Evolutionary conservation across 495 filamentous ascomycete genomes (phyloP).

Genomic region (Talaromyces trachyspermus): DNA sequence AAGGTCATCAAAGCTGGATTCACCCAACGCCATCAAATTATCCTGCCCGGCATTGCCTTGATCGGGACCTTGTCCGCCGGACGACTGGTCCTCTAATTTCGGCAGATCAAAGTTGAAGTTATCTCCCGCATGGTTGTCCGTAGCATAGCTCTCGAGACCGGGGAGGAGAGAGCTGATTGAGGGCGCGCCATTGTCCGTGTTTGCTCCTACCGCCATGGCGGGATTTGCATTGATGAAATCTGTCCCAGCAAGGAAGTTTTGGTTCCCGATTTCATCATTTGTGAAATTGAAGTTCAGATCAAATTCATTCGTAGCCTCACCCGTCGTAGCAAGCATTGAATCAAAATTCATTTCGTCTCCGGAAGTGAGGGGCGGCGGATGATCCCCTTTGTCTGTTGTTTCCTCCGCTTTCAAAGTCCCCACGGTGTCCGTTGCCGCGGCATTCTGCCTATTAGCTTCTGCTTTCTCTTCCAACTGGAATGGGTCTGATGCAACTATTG

Average conservation of each 20-base stretch:
- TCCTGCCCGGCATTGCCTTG: constrained; percentile 18
- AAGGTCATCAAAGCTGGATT: constrained; percentile 44
- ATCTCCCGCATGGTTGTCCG: constrained; percentile 27
- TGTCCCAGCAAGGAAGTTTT: constrained; percentile 34
- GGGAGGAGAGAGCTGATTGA: constrained; percentile 20
- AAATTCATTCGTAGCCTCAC: constrained; percentile 29
- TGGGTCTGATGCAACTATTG: neutral
- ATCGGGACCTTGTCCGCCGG: constrained; percentile 2
- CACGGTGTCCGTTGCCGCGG: neutral
- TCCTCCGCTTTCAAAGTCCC: constrained; percentile 11
- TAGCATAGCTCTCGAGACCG: constrained; percentile 23
- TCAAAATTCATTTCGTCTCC: constrained; percentile 34
- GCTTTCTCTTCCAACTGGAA: neutral
- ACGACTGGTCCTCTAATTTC: constrained; percentile 14
- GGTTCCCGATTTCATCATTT: constrained; percentile 36
- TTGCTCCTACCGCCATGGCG: constrained; percentile 14
- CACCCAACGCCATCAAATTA: constrained; percentile 38
- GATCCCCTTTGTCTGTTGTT: constrained; percentile 10
- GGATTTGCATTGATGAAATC: constrained; percentile 22
- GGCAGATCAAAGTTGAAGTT: constrained; percentile 37
- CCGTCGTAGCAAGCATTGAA: constrained; percentile 27
- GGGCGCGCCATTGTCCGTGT: constrained; percentile 14
- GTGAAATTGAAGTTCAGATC: constrained; percentile 42
- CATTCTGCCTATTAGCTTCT: neutral
- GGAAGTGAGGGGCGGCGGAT: constrained; percentile 13